Conservation (phyloP, 1,284 basidiomycete genomes). For the Ustilago xerochloae region DNA sequence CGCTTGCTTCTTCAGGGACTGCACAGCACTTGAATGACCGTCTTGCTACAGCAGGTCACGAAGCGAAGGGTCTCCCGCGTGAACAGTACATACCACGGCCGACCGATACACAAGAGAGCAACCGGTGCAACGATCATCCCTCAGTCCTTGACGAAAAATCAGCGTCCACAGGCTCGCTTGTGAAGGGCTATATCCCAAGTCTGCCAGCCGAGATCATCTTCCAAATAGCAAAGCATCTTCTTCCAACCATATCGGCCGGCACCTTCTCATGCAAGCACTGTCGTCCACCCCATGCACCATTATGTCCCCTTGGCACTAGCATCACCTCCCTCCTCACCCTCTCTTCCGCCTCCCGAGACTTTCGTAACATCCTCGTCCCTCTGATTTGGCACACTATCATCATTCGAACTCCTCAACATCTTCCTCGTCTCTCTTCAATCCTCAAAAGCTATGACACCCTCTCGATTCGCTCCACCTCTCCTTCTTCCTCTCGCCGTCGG, state of each 20-base stretch:
- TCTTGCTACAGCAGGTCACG: too few relatives aligned
- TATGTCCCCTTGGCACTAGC: background rate
- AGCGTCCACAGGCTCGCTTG: too few relatives aligned
- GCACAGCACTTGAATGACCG: too few relatives aligned
- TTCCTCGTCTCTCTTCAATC: slow-evolving; percentile 14
- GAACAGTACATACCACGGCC: background rate
- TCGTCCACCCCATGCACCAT: background rate
- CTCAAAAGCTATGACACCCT: slow-evolving; percentile 24
- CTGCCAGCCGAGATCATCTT: slow-evolving; percentile 31
- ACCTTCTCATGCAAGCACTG: slow-evolving; percentile 11
- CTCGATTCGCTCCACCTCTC: slow-evolving; percentile 11
- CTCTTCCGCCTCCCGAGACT: slow-evolving; percentile 4
- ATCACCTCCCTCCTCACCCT: slow-evolving; percentile 8
- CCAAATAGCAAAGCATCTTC: slow-evolving; percentile 17
- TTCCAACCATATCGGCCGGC: background rate
- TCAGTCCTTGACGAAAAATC: too few relatives aligned
- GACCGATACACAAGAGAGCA: background rate
- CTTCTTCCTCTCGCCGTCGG: background rate
- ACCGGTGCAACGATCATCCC: background rate
- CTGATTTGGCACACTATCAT: slow-evolving; percentile 29
- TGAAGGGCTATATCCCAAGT: background rate
- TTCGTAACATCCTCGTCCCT: slow-evolving; percentile 17
- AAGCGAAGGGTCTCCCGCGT: too few relatives aligned
- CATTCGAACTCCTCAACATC: slow-evolving; percentile 28
- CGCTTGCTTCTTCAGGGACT: background rate